Base-by-base conservation (phyloP, 768 basidiomycete genomes). In the Dioszegia crocea region DNA sequence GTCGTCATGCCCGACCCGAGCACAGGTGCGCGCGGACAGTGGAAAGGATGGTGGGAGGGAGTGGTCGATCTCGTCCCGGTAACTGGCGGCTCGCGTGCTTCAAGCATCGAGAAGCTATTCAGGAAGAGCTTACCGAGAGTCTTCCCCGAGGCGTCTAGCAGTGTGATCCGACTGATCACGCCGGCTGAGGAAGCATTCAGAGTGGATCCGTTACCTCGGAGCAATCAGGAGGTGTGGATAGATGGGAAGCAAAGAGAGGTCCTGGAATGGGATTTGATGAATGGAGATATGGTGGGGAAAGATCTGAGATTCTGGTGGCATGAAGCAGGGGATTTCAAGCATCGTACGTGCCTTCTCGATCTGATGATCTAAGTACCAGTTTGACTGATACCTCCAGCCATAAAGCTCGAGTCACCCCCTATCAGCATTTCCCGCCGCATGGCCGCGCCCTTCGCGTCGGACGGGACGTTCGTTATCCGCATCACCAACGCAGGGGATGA, bases 371-470 rank as follows among this genome's bases (percentile, higher is more conserved):
- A 30, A 30, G 27, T 23, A 10, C 8, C 43, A 30, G 27, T 21
- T 56, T 49, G 4, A 26, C 30, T 46, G 27, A 31, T 23, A 27
- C 38, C 1, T 27, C 11, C 30, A 71, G 70, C 81, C 0, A 61
- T 69, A 47, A 71, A 77, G 8, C 66, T 75, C 3, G 76, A 83
- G 2, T 77, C 80, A 6, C 80, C 83, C 2, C 81, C 84, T 0
- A 77, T 88, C 48, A 84, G 83, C 21, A 79, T 89, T 3, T 83
- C 81, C 31, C 85, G 94, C 12, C 85, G 84, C 0, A 80, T 94
- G 21, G 82, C 82, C 38, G 88, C 90, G 19, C 81, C 84, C 12
- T 85, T 83, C 53, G 91, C 93, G 74, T 86, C 85, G 10, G 83
- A 81, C 44, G 92, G 91, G 3, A 80, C 83, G 16, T 84, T 99